Percentiles rank a stretch among this genome's conserved stretches.
Evolutionary conservation across 495 filamentous ascomycete genomes (phyloP).

Genomic region (Lichenothelia convexa): DNA sequence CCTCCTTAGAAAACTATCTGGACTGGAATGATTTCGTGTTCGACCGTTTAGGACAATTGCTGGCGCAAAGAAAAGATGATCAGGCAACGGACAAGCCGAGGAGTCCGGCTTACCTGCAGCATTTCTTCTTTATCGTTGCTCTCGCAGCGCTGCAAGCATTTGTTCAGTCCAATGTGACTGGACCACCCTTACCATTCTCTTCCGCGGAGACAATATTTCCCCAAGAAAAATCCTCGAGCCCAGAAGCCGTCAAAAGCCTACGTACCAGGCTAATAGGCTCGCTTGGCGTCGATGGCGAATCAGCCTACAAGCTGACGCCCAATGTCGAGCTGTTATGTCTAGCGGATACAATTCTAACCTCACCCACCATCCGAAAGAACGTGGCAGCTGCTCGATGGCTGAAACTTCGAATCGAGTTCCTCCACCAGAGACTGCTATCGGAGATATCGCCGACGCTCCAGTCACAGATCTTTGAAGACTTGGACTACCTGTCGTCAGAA

Average conservation of each 20-base stretch:
- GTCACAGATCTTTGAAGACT: constrained; percentile 33
- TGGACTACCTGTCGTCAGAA: constrained; percentile 26
- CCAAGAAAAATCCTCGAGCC: constrained; percentile 6
- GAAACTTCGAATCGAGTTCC: constrained; percentile 54
- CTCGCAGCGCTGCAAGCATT: constrained; percentile 65
- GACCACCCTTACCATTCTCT: constrained; percentile 49
- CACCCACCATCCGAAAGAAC: constrained; percentile 25
- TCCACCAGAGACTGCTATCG: constrained; percentile 75
- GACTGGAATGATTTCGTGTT: constrained; percentile 22
- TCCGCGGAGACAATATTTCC: constrained; percentile 39
- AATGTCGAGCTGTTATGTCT: constrained; percentile 65
- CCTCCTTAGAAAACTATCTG: constrained; percentile 11
- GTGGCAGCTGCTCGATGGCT: constrained; percentile 20
- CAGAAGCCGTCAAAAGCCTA: constrained; percentile 17
- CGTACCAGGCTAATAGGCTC: constrained; percentile 37
- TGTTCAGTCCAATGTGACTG: constrained; percentile 80
- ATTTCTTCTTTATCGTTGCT: constrained; percentile 37
- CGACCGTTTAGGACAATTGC: constrained; percentile 16
- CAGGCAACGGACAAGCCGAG: not conserved
- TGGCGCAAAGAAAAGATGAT: constrained; percentile 8
- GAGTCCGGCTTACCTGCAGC: constrained; percentile 15
- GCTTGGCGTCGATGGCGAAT: constrained; percentile 68
- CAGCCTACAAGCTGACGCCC: constrained; percentile 68
- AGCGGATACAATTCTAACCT: constrained; percentile 47
- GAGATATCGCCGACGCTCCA: constrained; percentile 53